Percentiles rank a stretch among this genome's conserved stretches.
Evolutionary conservation across 352 stramenopile species (phyloP).

Genomic region (Paralagenidium karlingii): DNA sequence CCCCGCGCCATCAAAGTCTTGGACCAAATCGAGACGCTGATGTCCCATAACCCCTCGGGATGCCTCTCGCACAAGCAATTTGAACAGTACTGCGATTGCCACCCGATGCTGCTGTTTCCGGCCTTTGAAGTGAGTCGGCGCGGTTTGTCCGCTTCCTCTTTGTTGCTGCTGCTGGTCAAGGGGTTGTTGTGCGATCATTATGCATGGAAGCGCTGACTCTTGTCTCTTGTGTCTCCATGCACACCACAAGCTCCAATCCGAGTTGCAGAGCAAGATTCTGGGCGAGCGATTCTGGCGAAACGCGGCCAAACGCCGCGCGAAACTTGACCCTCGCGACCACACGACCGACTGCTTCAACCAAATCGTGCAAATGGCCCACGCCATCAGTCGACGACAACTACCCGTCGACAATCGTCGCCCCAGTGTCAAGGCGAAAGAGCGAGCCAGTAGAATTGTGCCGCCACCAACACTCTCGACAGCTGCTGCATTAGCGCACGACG

Average conservation of each 20-base stretch:
- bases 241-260: constrained; percentile 42
- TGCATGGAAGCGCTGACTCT: neutral
- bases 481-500: too few species aligned
- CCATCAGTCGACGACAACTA: too few species aligned
- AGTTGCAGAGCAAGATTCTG: constrained; percentile 44
- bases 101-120: constrained; percentile 57
- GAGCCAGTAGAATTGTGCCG: too few species aligned
- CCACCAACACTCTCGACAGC: too few species aligned
- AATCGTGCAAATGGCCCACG: too few species aligned
- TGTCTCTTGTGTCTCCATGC: neutral
- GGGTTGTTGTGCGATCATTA: constrained; percentile 1
- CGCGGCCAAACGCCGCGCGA: constrained; percentile 24
- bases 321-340: constrained; percentile 12
- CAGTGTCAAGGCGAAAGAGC: too few species aligned
- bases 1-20: constrained; percentile 40
- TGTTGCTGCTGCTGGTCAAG: too few species aligned
- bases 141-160: too few species aligned
- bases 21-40: constrained; percentile 33
- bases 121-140: too few species aligned
- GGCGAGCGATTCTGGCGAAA: constrained; percentile 43
- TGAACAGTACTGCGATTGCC: constrained; percentile 33
- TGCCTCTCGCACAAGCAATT: constrained; percentile 27
- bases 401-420: too few species aligned
- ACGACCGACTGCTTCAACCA: too few species aligned
- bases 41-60: constrained; percentile 16